Evolutionary conservation across 768 basidiomycete genomes (phyloP), one percentile per base, ranked within the genome.

Genomic region (Exidia glandulosa): DNA sequence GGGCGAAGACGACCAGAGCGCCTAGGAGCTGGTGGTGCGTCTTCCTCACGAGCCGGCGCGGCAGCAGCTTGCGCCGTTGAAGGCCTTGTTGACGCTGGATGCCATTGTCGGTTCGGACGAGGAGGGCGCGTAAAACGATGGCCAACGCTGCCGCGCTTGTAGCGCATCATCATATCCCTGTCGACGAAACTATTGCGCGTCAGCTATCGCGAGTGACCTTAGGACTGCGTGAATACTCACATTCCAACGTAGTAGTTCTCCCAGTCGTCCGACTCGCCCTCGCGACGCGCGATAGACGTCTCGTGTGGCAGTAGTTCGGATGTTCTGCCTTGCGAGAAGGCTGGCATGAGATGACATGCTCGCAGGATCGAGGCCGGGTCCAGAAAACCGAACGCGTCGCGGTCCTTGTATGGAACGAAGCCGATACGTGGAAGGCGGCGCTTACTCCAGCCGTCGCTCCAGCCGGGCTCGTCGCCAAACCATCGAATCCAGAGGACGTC

Each of bases 321-420:
- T 3, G 52, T 55, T 12, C 32, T 12, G 23, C 23, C 23, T 12
- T 55, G 7, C 5, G 52, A 12, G 12, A 16, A 55, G 3, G 52
- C 23, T 27, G 66, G 66, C 34, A 67, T 63, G n/a, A 67, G 37
- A 56, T 67, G 66, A 27, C 54, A 57, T 3, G 37, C 64, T 9
- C 63, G 61, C 13, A 68, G 34, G 2, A 68, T 64, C 13, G 58
- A 57, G n/a, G 55, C 31, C 13, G 67, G 67, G 58, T 66, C 63
- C 4, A 68, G 31, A 58, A 68, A 68, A 14, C 66, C 64, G 56
- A 66, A 68, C 14, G 66, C 59, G 9, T 62, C 61, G n/a, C 27
- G 52, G 19, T 63, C 60, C 10, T 16, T 33, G 7, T 33, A 41
- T 12, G 56, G 31, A 23, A 60, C 45, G 52, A 65, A 36, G 7